phyloP scores from a whole-genome alignment of 768 basidiomycete genomes.

The Erythrobasidium yunnanense region DNA sequence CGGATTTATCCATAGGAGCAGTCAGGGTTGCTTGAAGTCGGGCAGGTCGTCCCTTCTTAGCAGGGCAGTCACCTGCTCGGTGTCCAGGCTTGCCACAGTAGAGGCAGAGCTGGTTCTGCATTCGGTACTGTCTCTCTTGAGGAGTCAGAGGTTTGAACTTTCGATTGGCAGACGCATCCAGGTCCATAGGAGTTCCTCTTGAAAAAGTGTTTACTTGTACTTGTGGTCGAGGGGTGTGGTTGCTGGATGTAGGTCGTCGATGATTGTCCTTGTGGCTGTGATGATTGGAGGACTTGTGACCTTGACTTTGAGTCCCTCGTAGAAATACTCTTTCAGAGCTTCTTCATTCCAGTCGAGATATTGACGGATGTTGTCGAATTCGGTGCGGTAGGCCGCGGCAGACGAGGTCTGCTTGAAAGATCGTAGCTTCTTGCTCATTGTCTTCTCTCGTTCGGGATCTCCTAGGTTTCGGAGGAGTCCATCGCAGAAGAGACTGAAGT shows the following conservation, averaged over 20 bases:
- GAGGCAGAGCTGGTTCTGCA: not conserved
- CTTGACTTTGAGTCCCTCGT: not conserved
- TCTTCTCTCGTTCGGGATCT: not conserved
- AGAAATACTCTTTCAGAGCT: not conserved
- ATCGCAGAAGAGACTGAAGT: not conserved
- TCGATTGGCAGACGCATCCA: not conserved
- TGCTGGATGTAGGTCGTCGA: not conserved
- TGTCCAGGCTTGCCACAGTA: conserved; percentile 8
- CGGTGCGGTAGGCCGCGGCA: not conserved
- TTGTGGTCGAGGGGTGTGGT: too few relatives aligned
- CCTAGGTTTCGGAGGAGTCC: not conserved
- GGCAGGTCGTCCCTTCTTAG: not conserved
- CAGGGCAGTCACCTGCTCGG: not conserved
- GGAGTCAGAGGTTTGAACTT: not conserved
- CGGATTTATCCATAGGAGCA: not conserved
- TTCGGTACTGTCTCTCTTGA: not conserved
- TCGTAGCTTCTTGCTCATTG: not conserved
- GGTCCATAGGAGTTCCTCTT: conserved; percentile 4
- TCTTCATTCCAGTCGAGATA: conserved; percentile 1
- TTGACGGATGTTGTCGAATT: not conserved
- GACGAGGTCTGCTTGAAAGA: not conserved
- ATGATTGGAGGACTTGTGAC: not conserved
- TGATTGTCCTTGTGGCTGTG: not conserved
- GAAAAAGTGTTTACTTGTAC: too few relatives aligned
- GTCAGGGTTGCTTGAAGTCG: not conserved